Base-by-base conservation (phyloP, 2,329 filamentous ascomycete genomes). In the Beauveria bassiana region DNA sequence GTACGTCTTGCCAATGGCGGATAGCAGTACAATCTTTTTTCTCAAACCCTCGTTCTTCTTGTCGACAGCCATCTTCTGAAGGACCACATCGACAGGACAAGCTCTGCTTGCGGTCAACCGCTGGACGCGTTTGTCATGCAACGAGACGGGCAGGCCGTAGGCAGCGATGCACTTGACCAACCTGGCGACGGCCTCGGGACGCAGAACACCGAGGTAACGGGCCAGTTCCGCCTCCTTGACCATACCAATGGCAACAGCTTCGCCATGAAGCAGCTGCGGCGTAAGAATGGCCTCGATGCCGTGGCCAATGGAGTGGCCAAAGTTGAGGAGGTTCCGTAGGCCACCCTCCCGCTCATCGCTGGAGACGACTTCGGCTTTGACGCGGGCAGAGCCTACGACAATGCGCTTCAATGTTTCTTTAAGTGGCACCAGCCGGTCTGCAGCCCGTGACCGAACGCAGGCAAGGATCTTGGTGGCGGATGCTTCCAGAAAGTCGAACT, bases 201-300 rank as follows among this genome's bases (percentile, higher is more conserved):
- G 87, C 34, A 99, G 78, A 20, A 96, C 82, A 46, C 95, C 95
- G 1, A 99, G 81, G 73, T 93, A 90, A 61, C 95, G 88, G 26
- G 95, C 91, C 61, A 99, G 79, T 73, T 98, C 95, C 12, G 93
- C 95, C 75, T 99, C 95, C 73, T 96, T 96, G 63, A 98, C 90
- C 95, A 99, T 99, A 28, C 95, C 95, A 67, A 99, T 96, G 24
- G 95, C 91, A 12, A 99, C 93, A 65, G 90, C 92, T 73, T 99
- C 95, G 64, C 95, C 95, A 70, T 99, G 95, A 7, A 99, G 84
- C 43, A 99, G 86, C 74, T 99, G 93, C 0, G 95, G 95, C 0
- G 96, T 96, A 47, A 98, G 81, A 51, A 99, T 92, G 31, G 95
- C 95, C 76, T 99, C 95, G 68, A 93, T 92, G 20, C 95, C 95